A percentile compares a stretch with the other conserved stretches of the same genome.
Conservation (phyloP, 257 asterid genomes). For the Nicotiana noctiflora region DNA sequence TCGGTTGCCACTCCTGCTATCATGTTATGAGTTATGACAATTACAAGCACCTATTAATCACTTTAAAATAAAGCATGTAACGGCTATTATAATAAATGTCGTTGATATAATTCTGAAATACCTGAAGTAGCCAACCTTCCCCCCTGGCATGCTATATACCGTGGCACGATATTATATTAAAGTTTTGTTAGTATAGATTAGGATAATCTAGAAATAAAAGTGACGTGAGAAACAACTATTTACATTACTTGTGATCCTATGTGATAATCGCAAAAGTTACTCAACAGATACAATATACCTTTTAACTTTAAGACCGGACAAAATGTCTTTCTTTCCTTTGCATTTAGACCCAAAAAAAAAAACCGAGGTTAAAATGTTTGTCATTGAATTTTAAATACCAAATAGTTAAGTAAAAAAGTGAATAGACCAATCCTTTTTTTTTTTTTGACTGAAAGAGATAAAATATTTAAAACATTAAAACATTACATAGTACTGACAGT, state of each 20-base stretch:
- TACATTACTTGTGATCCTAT: background rate
- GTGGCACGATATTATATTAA: background rate
- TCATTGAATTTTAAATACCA: too few species aligned
- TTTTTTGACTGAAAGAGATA: too few species aligned
- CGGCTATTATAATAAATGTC: background rate
- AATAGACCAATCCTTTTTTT: too few species aligned
- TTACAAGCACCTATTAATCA: background rate
- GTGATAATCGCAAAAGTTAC: background rate
- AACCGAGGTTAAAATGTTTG: too few species aligned
- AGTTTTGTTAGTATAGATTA: background rate
- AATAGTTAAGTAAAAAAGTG: too few species aligned
- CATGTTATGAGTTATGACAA: background rate
- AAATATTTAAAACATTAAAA: too few species aligned
- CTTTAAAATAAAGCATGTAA: background rate
- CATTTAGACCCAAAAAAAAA: too few species aligned
- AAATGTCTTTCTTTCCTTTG: too few species aligned
- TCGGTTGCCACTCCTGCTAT: too few species aligned
- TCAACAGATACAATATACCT: background rate
- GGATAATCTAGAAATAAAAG: background rate
- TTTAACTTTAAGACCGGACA: too few species aligned
- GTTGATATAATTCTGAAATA: background rate
- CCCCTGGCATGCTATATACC: background rate
- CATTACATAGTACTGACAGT: too few species aligned
- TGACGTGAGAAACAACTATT: background rate
- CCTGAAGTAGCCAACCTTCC: background rate